Base-by-base conservation (phyloP, 768 basidiomycete species). In the Glaciozyma martinii region DNA sequence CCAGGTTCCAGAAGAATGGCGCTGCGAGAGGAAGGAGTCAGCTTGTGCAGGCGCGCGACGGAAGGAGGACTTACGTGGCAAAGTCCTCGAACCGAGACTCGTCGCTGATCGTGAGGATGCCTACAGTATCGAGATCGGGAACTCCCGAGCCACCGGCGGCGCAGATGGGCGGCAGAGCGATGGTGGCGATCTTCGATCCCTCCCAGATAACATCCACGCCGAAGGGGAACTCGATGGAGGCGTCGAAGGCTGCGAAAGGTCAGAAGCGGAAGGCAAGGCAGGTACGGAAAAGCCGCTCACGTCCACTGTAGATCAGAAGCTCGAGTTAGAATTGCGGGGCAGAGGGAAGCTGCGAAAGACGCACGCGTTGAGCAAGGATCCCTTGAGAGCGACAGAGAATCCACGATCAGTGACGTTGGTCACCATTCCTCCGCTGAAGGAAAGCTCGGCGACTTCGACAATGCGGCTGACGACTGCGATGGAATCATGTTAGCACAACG, bases 121-220 rank as follows among this genome's bases (percentile, higher is more conserved):
- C 85, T 37, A 76, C 80, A 33, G 84, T 77, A 50, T 76, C 72
- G 65, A 86, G 86, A 70, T 86, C 76, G 13, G 86, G 86, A 27
- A 86, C 83, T 50, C 87, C 86, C 18, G 73, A 77, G 65, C 86
- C 83, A 13, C 86, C 87, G 23, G 83, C 80, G 46, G 83, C 83
- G 72, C 87, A 88, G 19, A 87, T 79, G 21, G 84, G 76, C 53
- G 84, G 82, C n/a, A 88, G 80, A 2, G 80, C 70, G 69, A 88
- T 85, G 4, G 80, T 78, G 4, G 85, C 86, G 63, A 88, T 87
- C 65, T 82, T 70, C 27, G 80, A 76, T 2, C 83, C 85, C 71
- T 86, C 76, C 84, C 84, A 88, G 23, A 76, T 79, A 21, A 87
- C 83, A 18, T 83, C 81, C 53, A 87, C 76, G 3, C 85, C 85